Evolutionary conservation across 2,329 filamentous ascomycete genomes (phyloP).

Genomic region (Xylariaceae sp.): DNA sequence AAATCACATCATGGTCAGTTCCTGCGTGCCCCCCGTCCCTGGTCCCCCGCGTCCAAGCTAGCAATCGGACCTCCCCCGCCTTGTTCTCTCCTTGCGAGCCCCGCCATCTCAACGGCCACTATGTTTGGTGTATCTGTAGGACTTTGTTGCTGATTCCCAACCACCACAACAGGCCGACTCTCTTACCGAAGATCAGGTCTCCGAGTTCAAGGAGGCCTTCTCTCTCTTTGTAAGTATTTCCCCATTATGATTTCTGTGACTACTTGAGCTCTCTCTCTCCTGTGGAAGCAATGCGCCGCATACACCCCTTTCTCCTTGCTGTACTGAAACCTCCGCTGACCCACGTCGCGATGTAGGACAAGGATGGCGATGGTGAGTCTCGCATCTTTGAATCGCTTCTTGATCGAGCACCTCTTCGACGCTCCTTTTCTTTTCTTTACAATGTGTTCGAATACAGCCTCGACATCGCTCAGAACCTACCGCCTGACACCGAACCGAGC

Average conservation of each 20-base stretch:
- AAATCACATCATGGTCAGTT: conserved; percentile 17
- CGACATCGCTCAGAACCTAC: not conserved
- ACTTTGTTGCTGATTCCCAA: conserved; percentile 21
- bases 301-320: too few relatives aligned
- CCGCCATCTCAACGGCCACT: conserved; percentile 16
- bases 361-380: conserved; percentile 81
- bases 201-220: conserved; percentile 99
- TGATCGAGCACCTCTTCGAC: not conserved
- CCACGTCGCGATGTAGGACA: conserved; percentile 58
- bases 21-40: not conserved
- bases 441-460: not conserved
- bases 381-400: not conserved
- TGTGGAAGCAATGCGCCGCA: conserved; percentile 11
- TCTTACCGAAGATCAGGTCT: conserved; percentile 99
- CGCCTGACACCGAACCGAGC: conserved; percentile 7
- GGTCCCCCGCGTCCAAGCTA: not conserved
- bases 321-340: conserved; percentile 19
- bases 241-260: not conserved
- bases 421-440: not conserved
- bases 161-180: conserved; percentile 74
- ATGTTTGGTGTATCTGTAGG: conserved; percentile 1
- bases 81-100: conserved; percentile 22
- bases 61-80: conserved; percentile 12
- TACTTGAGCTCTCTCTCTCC: not conserved
- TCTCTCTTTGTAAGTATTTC: conserved; percentile 90